Evolutionary conservation across 2,329 filamentous ascomycete species (phyloP), one percentile per base, ranked within the genome.

Genomic region (Fusarium chuoi): DNA sequence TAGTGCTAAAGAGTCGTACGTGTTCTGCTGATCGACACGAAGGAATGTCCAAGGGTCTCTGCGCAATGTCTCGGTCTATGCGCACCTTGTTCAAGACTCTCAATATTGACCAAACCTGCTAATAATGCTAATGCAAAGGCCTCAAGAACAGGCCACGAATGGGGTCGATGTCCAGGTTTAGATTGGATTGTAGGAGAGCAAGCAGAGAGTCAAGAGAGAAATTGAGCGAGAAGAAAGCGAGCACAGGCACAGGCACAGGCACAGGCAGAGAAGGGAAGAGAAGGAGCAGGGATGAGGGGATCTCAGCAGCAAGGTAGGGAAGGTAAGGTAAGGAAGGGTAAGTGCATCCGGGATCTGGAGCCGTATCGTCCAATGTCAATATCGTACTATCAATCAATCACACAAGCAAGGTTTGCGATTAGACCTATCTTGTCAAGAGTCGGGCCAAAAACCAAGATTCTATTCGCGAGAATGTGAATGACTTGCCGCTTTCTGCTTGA

Each of bases 121-220:
- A 51, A 57, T 55, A 38, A 42, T 45, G 33, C 36, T 58, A 42
- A 42, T 41, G 38, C 30, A 35, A 35, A 55, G 71, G 71, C 36
- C 71, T 72, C 30, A 49, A 72, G 42, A 69, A 72, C 58, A 57
- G 71, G 71, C 71, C 71, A 67, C 71, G 51, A 36, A 71, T 65
- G 46, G 55, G 62, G 63, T 74, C 51, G 28, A 35, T 59, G 59
- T 65, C 51, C 58, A 63, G 62, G 55, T 59, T 74, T 68, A 67
- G 58, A 59, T 69, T 57, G 65, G 65, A 69, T 56, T 45, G 36
- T 48, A 49, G 30, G 22, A 48, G 57, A 52, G 18, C 30, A 33
- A 57, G 33, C 26, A 68, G 62, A 64, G 38, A 28, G 22, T 49
- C 26, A 49, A 65, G 55, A 30, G 42, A 60, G 46, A 61, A 49